phyloP scores from a whole-genome alignment of 2,329 filamentous ascomycete species.

The Falciphora oryzae region DNA sequence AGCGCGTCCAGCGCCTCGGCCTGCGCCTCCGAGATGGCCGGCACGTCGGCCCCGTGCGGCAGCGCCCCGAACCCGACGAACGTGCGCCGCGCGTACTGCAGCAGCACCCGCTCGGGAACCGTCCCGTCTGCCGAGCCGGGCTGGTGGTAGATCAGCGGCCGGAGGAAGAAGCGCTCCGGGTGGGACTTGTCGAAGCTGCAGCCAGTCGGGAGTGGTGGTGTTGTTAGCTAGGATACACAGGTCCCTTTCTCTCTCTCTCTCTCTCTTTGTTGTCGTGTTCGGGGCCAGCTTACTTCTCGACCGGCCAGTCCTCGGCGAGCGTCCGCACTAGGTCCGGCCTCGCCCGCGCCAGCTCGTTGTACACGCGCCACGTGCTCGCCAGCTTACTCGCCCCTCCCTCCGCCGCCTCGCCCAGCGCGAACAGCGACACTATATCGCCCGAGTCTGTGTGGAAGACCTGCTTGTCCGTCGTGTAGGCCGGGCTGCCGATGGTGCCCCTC shows the following conservation, averaged over 20 bases:
- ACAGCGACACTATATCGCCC: constrained; percentile 54
- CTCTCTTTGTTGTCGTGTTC: too few species aligned
- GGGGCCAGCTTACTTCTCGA: constrained; percentile 31
- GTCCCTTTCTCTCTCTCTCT: too few species aligned
- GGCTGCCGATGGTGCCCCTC: constrained; percentile 43
- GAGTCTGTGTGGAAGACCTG: constrained; percentile 58
- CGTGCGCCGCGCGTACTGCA: constrained; percentile 54
- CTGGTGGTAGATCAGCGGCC: constrained; percentile 52
- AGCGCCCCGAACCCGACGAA: constrained; percentile 54
- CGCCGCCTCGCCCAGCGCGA: constrained; percentile 46
- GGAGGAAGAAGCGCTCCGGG: constrained; percentile 35
- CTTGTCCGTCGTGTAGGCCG: constrained; percentile 55
- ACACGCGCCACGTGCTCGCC: constrained; percentile 52
- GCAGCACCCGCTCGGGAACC: constrained; percentile 46
- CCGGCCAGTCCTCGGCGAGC: constrained; percentile 45
- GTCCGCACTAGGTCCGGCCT: constrained; percentile 55
- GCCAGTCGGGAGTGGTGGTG: neutral
- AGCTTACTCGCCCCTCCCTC: constrained; percentile 53
- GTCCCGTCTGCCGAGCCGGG: constrained; percentile 33
- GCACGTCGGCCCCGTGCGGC: constrained; percentile 47
- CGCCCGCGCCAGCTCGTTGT: constrained; percentile 54
- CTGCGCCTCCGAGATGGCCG: constrained; percentile 48
- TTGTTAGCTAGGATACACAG: too few species aligned
- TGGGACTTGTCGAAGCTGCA: constrained; percentile 46
- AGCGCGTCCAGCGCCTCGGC: constrained; percentile 47